These are phyloP conservation scores for Syncephalastrum sp. DNA, from an alignment of 371 early-diverging fungal species.

Conservation along the genomic window DNA sequence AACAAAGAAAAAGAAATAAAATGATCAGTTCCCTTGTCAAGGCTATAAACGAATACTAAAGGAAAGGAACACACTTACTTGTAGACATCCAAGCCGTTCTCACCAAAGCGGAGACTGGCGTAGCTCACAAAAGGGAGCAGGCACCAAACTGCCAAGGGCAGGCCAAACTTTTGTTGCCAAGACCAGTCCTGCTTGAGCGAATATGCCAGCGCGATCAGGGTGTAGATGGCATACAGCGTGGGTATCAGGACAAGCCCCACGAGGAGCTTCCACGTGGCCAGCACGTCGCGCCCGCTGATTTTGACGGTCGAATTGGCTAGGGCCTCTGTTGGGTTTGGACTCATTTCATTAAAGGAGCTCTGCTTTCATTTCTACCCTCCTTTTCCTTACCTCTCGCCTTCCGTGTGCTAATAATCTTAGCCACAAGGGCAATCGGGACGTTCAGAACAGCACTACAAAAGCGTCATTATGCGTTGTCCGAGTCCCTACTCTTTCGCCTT, in stretches of 20 bases:
- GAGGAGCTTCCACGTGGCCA: slow-evolving; percentile 96
- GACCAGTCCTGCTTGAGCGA: slow-evolving; percentile 37
- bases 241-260: slow-evolving; percentile 82
- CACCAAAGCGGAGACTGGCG: slow-evolving; percentile 83
- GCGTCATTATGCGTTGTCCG: background rate
- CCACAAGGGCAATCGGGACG: slow-evolving; percentile 74
- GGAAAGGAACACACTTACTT: slow-evolving; percentile 35
- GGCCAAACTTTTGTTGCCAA: slow-evolving; percentile 27
- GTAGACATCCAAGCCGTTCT: slow-evolving; percentile 86
- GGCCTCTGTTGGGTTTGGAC: slow-evolving; percentile 59
- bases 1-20: background rate
- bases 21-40: background rate
- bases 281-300: slow-evolving; percentile 89
- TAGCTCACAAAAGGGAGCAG: slow-evolving; percentile 75
- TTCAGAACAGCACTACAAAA: slow-evolving; percentile 68
- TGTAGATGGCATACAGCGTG: slow-evolving; percentile 71
- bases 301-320: slow-evolving; percentile 89
- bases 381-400: slow-evolving; percentile 68
- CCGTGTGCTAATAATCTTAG: slow-evolving; percentile 67
- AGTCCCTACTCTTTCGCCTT: slow-evolving; percentile 16
- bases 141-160: slow-evolving; percentile 58
- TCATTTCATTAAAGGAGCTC: background rate
- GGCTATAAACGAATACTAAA: too few species aligned
- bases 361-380: background rate
- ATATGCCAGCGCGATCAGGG: slow-evolving; percentile 51